Base-by-base conservation (phyloP, 1,284 basidiomycete genomes). In the Melampsora americana region DNA sequence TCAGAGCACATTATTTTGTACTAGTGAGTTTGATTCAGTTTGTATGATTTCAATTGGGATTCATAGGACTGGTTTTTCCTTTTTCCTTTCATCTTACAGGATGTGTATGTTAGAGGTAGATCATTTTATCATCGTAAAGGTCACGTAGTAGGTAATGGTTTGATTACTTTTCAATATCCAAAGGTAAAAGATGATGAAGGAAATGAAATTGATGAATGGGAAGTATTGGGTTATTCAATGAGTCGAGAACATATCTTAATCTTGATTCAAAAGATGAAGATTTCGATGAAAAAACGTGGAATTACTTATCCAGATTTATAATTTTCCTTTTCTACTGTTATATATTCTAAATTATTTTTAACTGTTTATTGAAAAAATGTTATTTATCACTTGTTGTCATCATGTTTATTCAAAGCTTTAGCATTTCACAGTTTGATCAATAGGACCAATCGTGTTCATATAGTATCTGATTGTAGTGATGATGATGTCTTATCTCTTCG, bases 221-320 rank as follows among this genome's bases (percentile, higher is more conserved):
- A 68, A 7, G 73, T 75, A 18, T 62, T 68, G n/a, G 73, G 73
- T 9, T 67, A 75, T n/a, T 20, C 53, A n/a, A 75, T 68, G 66
- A 60, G 65, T 20, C 32, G 66, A 28, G 73, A 75, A 68, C 20
- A 35, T 26, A 42, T 75, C 16, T 23, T 68, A n/a, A 68, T 68
- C 5, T 12, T 11, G 3, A 75, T 75, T 46, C 64, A 75, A 59
- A 67, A 32, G 14, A 32, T 68, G 28, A 75, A 75, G 30, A 11
- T 28, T 26, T 12, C 39, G 2, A 67, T 75, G 39, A 12, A 12
- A 12, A 20, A 20, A 18, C 28, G 46, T 12, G 16, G 23, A 3
- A 75, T 75, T 59, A 12, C 20, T 7, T 75, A 44, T 46, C 73
- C 73, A 26, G 46, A 60, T 32, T 68, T 75, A 46, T 68, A 30